These are phyloP conservation scores for Globisporangium iwayamae DNA, from an alignment of 352 stramenopile genomes.

Conservation along the genomic window DNA sequence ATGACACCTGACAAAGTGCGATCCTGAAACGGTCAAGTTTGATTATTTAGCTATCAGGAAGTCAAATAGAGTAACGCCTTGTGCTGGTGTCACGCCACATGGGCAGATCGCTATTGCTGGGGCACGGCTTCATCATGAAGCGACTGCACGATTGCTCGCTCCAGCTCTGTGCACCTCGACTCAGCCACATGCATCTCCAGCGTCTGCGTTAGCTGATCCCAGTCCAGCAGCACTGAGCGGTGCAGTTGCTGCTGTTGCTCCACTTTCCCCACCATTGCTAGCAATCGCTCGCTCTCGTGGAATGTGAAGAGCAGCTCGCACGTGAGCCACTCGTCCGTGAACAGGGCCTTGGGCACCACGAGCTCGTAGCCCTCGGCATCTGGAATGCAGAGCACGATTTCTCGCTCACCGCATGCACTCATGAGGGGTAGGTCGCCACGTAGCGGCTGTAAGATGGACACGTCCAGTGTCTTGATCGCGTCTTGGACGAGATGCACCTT, in stretches of 20 bases:
- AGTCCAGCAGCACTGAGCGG: slow-evolving; percentile 9
- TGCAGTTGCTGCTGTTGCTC: slow-evolving; percentile 9
- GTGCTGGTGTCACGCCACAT: neutral
- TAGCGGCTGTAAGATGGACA: neutral
- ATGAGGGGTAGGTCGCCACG: slow-evolving; percentile 9
- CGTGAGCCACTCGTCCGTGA: slow-evolving; percentile 21
- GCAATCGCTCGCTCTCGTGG: slow-evolving; percentile 10
- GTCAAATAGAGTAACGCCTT: neutral
- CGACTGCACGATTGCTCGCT: neutral
- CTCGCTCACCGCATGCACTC: slow-evolving; percentile 12
- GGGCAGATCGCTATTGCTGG: neutral
- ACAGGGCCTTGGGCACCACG: slow-evolving; percentile 17
- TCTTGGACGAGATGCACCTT: slow-evolving; percentile 16
- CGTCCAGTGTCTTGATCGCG: slow-evolving; percentile 1
- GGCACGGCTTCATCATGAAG: neutral
- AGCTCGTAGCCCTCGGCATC: slow-evolving; percentile 19
- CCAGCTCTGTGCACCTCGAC: slow-evolving; percentile 4
- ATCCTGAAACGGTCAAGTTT: neutral
- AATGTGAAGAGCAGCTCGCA: slow-evolving; percentile 19
- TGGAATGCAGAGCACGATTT: slow-evolving; percentile 15
- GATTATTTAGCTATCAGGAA: neutral
- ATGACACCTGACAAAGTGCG: neutral
- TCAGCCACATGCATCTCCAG: slow-evolving; percentile 8
- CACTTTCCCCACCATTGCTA: slow-evolving; percentile 13
- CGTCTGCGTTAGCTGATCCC: neutral